Evolutionary conservation across 163 green algal species (phyloP).

Genomic region (Chlorella variabilis): DNA sequence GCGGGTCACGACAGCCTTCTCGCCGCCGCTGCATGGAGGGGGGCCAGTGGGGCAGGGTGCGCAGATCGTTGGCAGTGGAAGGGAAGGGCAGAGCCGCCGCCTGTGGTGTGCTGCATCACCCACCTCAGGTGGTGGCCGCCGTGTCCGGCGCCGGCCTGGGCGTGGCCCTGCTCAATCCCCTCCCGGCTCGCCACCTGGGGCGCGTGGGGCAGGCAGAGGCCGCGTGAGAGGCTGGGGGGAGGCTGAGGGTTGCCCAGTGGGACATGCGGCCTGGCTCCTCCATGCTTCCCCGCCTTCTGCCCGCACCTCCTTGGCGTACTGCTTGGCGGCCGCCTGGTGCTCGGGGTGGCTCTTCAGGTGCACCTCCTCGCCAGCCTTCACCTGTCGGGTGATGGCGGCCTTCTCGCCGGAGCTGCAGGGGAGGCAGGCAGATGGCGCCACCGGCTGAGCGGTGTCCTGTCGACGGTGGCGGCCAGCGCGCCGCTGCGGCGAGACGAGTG

Average conservation of each 20-base stretch:
- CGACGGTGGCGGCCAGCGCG: too few species aligned
- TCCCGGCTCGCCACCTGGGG: neutral
- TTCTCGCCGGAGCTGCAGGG: neutral
- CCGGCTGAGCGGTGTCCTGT: too few species aligned
- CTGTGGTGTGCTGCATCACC: too few species aligned
- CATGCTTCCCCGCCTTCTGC: neutral
- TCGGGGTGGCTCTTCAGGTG: neutral
- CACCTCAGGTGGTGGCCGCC: too few species aligned
- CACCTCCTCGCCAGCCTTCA: neutral
- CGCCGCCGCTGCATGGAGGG: neutral
- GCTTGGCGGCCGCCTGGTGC: neutral
- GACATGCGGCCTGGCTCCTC: neutral
- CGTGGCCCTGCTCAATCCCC: neutral
- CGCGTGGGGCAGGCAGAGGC: neutral
- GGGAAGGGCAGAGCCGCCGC: too few species aligned
- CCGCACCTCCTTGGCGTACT: neutral
- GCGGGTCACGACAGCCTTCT: conserved; percentile 19
- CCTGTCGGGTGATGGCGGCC: neutral
- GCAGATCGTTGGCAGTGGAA: neutral
- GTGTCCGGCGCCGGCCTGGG: neutral
- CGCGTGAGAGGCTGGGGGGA: too few species aligned
- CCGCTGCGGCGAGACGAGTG: neutral
- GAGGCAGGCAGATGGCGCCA: too few species aligned
- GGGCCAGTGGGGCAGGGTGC: neutral
- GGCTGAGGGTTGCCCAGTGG: neutral